Conservation (phyloP, 495 filamentous ascomycete genomes). For the Evansstolkia leycettana region DNA sequence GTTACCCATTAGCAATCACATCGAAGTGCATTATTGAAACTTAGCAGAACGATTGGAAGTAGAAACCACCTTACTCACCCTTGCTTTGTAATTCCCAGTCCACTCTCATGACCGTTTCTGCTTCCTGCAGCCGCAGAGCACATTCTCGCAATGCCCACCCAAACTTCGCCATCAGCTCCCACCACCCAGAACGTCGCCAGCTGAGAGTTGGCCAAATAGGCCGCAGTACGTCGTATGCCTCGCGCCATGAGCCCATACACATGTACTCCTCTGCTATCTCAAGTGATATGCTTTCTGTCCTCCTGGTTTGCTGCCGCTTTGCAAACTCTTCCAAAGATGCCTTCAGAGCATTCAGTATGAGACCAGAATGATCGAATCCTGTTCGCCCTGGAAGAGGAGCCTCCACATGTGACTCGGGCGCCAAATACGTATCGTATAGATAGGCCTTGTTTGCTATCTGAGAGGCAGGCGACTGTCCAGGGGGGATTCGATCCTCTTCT, state of each 20-base stretch:
- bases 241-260: conserved; percentile 45
- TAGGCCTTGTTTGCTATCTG: conserved; percentile 55
- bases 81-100: conserved; percentile 72
- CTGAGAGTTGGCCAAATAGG: conserved; percentile 61
- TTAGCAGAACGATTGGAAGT: background rate
- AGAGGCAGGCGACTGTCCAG: conserved; percentile 54
- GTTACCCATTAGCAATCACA: conserved; percentile 4
- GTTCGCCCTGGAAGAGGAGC: conserved; percentile 37
- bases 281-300: conserved; percentile 55
- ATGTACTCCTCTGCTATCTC: conserved; percentile 60
- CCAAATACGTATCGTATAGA: conserved; percentile 78
- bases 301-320: conserved; percentile 46
- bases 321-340: conserved; percentile 54
- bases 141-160: conserved; percentile 64
- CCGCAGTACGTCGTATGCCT: conserved; percentile 53
- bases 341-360: conserved; percentile 49
- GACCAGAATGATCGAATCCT: conserved; percentile 49
- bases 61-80: conserved; percentile 31
- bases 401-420: conserved; percentile 63
- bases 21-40: background rate
- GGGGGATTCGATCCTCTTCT: conserved; percentile 57
- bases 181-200: conserved; percentile 76
- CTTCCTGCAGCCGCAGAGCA: conserved; percentile 49
- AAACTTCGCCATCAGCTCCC: conserved; percentile 58
- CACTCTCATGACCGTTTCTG: conserved; percentile 56